phyloP scores from a whole-genome alignment of 192 early-diverging fungal species.

The Podila verticillata region DNA sequence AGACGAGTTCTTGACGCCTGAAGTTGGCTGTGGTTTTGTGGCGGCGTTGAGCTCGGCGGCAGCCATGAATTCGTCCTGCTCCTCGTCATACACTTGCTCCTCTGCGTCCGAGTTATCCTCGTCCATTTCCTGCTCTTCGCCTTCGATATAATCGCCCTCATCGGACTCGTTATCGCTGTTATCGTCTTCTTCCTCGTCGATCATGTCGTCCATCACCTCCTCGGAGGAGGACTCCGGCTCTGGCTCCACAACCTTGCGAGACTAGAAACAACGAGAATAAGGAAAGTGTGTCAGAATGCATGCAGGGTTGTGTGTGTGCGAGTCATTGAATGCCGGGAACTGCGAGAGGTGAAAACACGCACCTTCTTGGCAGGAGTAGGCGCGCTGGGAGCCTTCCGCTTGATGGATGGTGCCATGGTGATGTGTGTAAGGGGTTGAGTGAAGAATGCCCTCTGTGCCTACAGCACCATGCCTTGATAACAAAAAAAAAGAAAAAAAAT shows the following conservation, averaged over 20 bases:
- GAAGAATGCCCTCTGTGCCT: background rate
- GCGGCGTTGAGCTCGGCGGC: conserved; percentile 41
- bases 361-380: conserved; percentile 40
- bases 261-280: conserved; percentile 1
- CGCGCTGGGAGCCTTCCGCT: conserved; percentile 19
- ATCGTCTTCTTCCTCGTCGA: conserved; percentile 59
- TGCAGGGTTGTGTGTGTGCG: background rate
- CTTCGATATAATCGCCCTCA: conserved; percentile 55
- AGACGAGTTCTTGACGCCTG: conserved; percentile 43
- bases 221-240: conserved; percentile 29
- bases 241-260: conserved; percentile 34
- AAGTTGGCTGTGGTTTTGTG: conserved; percentile 24
- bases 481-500: background rate
- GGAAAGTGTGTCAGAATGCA: background rate
- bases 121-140: conserved; percentile 48
- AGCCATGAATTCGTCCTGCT: conserved; percentile 47
- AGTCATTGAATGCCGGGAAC: background rate
- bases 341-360: background rate
- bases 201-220: conserved; percentile 40
- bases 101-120: conserved; percentile 17
- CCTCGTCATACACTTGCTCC: conserved; percentile 39
- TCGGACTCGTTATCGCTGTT: conserved; percentile 58
- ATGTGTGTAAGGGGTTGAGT: background rate
- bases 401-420: conserved; percentile 27
- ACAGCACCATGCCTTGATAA: background rate